phyloP scores from a whole-genome alignment of 148 eudicot species.

The Bassia scoparia region DNA sequence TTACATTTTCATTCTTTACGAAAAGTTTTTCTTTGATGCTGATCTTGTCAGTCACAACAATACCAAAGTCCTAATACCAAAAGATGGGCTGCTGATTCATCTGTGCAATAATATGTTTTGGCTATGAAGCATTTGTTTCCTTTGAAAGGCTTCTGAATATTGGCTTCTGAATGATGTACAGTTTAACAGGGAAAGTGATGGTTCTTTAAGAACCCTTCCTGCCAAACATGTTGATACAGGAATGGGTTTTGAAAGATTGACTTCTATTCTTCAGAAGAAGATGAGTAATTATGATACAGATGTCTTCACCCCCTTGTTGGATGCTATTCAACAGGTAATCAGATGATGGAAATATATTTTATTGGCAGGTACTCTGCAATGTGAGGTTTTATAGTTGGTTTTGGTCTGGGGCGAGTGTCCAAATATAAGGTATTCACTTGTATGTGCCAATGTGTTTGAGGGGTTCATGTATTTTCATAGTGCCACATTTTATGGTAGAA shows the following conservation, averaged over 20 bases:
- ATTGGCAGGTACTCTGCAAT: too few species aligned
- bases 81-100: neutral
- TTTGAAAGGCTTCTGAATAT: neutral
- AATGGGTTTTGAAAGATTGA: conserved; percentile 96
- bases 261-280: conserved; percentile 93
- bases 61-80: too few species aligned
- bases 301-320: conserved; percentile 81
- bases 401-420: too few species aligned
- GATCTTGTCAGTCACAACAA: neutral
- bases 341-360: too few species aligned
- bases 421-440: too few species aligned
- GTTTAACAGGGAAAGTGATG: conserved; percentile 92
- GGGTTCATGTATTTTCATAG: neutral
- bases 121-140: too few species aligned
- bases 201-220: conserved; percentile 71
- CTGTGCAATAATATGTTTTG: too few species aligned
- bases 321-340: conserved; percentile 79
- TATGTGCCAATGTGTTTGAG: conserved; percentile 2
- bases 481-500: too few species aligned
- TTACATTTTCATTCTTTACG: neutral
- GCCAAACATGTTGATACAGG: conserved; percentile 98
- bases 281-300: conserved; percentile 99
- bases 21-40: neutral
- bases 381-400: too few species aligned
- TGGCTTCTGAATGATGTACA: conserved; percentile 30